These are phyloP conservation scores for Debaryomyces maramus DNA, from an alignment of 805 yeast genomes.

Conservation along the genomic window DNA sequence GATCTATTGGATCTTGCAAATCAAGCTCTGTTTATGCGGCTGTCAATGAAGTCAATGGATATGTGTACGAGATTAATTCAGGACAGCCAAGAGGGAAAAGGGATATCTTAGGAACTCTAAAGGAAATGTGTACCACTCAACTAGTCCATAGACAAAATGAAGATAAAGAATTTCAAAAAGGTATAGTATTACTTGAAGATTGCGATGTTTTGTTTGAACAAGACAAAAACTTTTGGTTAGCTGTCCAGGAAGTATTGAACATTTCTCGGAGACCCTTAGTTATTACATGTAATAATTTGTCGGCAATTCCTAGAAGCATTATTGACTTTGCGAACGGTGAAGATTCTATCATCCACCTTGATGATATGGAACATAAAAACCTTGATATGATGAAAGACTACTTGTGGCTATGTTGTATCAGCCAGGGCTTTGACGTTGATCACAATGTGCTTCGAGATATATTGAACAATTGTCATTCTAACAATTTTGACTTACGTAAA, in stretches of 20 bases:
- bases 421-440: constrained; percentile 35
- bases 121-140: constrained; percentile 83
- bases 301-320: constrained; percentile 49
- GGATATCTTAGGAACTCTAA: constrained; percentile 62
- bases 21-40: constrained; percentile 71
- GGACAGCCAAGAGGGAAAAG: constrained; percentile 72
- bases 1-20: constrained; percentile 77
- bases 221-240: constrained; percentile 81
- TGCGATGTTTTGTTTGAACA: constrained; percentile 77
- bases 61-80: constrained; percentile 78
- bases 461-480: constrained; percentile 17
- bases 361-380: constrained; percentile 13
- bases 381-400: constrained; percentile 30
- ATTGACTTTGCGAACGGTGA: constrained; percentile 46
- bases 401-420: constrained; percentile 39
- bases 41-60: constrained; percentile 60
- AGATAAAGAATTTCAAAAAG: constrained; percentile 46
- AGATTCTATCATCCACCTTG: constrained; percentile 36
- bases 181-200: constrained; percentile 80
- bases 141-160: constrained; percentile 51
- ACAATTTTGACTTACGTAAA: constrained; percentile 46
- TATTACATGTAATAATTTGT: constrained; percentile 56
- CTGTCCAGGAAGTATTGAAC: constrained; percentile 59
- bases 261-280: constrained; percentile 70
- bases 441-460: constrained; percentile 27